Conservation (phyloP, 208 protist species). For the Crithidia mellificae region DNA sequence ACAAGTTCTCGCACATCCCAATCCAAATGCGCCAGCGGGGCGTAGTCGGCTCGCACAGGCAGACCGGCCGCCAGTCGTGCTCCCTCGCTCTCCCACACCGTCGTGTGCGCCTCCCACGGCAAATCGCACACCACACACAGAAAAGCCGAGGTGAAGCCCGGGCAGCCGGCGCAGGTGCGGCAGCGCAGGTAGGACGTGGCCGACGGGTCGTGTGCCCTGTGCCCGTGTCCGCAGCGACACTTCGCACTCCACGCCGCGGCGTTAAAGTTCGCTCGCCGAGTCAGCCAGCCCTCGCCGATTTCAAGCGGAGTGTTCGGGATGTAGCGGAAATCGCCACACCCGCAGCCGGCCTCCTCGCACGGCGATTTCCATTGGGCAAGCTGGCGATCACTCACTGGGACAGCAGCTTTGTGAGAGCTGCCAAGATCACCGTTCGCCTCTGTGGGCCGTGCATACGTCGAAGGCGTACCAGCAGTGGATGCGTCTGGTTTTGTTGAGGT, state of each 20-base stretch:
- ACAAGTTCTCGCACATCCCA: constrained; percentile 71
- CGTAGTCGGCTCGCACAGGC: constrained; percentile 68
- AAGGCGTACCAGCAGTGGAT: not conserved
- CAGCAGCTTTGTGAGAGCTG: no score
- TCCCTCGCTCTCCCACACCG: constrained; percentile 77
- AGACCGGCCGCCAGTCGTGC: constrained; percentile 40
- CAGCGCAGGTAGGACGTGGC: constrained; percentile 37
- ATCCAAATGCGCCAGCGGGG: constrained; percentile 65
- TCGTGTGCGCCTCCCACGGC: constrained; percentile 80
- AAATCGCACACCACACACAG: constrained; percentile 85
- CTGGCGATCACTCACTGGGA: constrained; percentile 16
- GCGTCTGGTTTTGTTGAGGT: not conserved
- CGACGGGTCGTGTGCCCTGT: constrained; percentile 53
- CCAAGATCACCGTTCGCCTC: no score
- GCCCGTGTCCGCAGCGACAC: constrained; percentile 82
- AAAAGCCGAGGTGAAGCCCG: constrained; percentile 57
- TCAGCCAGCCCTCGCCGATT: constrained; percentile 85
- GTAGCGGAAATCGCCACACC: constrained; percentile 71
- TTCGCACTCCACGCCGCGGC: constrained; percentile 63
- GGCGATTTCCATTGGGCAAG: constrained; percentile 25
- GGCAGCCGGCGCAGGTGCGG: constrained; percentile 52
- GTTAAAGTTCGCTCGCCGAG: constrained; percentile 67
- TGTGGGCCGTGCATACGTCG: no score
- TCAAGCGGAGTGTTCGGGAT: constrained; percentile 86
- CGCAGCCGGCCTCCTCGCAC: constrained; percentile 52